Percentiles rank a stretch among this genome's conserved stretches.
Conservation (phyloP, 208 protist genomes). For the Crithidia expoeki region DNA sequence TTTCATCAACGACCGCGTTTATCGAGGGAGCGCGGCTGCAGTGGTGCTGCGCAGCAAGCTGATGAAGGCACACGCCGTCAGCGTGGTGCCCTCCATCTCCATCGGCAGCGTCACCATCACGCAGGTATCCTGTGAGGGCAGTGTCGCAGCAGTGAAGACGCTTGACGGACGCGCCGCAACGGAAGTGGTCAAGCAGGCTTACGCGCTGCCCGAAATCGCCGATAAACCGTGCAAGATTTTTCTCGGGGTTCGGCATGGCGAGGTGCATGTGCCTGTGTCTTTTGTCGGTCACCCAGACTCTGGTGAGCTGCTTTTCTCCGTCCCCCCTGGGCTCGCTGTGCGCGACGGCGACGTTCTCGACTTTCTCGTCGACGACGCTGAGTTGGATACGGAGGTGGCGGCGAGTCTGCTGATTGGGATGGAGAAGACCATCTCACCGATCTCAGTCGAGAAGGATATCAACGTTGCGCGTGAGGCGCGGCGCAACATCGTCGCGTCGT, state of each 20-base stretch:
- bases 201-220: constrained; percentile 56
- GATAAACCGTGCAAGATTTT: constrained; percentile 72
- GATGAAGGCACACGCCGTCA: constrained; percentile 59
- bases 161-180: constrained; percentile 57
- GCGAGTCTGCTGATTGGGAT: constrained; percentile 65
- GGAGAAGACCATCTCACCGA: constrained; percentile 51
- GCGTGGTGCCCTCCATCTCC: constrained; percentile 79
- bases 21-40: constrained; percentile 75
- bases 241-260: constrained; percentile 56
- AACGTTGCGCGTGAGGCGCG: constrained; percentile 73
- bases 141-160: constrained; percentile 45
- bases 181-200: constrained; percentile 67
- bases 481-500: constrained; percentile 72
- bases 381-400: constrained; percentile 80
- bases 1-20: constrained; percentile 84
- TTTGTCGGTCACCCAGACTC: constrained; percentile 74
- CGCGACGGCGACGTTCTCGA: constrained; percentile 40
- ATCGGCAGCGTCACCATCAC: constrained; percentile 45
- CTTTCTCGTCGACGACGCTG: constrained; percentile 81
- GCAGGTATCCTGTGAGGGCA: constrained; percentile 44
- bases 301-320: constrained; percentile 45
- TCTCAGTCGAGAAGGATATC: constrained; percentile 75
- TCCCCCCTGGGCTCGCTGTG: constrained; percentile 44
- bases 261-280: constrained; percentile 61
- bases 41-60: constrained; percentile 75